These are phyloP conservation scores for Lathyrus aphaca DNA, from an alignment of 306 rosid species.

Conservation along the genomic window DNA sequence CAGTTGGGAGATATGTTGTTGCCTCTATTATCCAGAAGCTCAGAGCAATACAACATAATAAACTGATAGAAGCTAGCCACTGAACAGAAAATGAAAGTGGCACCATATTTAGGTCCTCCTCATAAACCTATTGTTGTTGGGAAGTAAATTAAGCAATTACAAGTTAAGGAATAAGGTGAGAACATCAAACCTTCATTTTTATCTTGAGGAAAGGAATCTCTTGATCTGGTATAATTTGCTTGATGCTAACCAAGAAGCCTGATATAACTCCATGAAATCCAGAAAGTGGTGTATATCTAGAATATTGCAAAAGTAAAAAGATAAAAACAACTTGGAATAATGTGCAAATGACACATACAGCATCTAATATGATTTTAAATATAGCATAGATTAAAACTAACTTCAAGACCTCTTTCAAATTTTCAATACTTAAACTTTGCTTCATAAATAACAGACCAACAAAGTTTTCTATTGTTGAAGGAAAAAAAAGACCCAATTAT, in stretches of 20 bases:
- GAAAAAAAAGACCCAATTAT: background rate
- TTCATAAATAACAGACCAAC: conserved; percentile 2
- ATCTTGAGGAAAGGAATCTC: conserved; percentile 74
- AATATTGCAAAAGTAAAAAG: conserved; percentile 35
- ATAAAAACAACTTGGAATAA: conserved; percentile 21
- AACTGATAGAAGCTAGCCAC: conserved; percentile 82
- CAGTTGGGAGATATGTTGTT: conserved; percentile 78
- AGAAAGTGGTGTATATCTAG: conserved; percentile 81
- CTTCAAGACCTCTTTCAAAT: conserved; percentile 5
- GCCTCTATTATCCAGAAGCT: conserved; percentile 72
- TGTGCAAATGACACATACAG: conserved; percentile 5
- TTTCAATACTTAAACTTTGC: conserved; percentile 5
- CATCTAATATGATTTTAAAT: conserved; percentile 9
- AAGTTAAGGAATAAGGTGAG: conserved; percentile 20
- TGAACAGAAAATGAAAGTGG: conserved; percentile 50
- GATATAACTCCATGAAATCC: conserved; percentile 90
- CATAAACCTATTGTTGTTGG: conserved; percentile 12
- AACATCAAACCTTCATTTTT: conserved; percentile 67
- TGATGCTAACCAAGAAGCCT: conserved; percentile 94
- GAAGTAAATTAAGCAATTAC: conserved; percentile 20
- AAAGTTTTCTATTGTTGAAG: conserved; percentile 32
- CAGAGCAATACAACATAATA: conserved; percentile 59
- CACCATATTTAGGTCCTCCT: conserved; percentile 33
- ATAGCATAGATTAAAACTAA: conserved; percentile 1
- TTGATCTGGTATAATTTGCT: conserved; percentile 94